Conservation (phyloP, 148 eudicot species). For the Suaeda aralocaspica region DNA sequence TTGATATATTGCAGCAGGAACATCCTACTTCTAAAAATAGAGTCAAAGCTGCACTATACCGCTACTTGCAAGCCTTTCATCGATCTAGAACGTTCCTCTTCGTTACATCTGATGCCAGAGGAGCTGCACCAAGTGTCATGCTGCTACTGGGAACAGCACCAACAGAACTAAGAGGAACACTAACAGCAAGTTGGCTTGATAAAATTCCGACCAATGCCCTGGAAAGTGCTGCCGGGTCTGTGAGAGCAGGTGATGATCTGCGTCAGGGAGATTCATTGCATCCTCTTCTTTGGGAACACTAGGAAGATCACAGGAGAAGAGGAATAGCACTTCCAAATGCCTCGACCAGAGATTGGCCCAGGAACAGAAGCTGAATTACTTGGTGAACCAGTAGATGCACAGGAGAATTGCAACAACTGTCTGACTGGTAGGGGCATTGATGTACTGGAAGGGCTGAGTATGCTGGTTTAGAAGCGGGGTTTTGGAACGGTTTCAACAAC, state of each 20-base stretch:
- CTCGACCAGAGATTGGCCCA: conserved; percentile 35
- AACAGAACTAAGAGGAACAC: conserved; percentile 47
- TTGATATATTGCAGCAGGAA: conserved; percentile 39
- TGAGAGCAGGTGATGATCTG: conserved; percentile 62
- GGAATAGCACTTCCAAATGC: conserved; percentile 38
- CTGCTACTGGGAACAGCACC: conserved; percentile 49
- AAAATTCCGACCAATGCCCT: conserved; percentile 59
- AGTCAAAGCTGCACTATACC: conserved; percentile 49
- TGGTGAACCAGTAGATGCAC: conserved; percentile 31
- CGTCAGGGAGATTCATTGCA: conserved; percentile 46
- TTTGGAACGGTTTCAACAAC: conserved; percentile 51
- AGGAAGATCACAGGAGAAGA: conserved; percentile 49
- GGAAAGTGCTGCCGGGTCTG: conserved; percentile 46
- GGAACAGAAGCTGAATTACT: conserved; percentile 41
- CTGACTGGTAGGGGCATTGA: conserved; percentile 45
- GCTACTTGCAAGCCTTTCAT: conserved; percentile 70
- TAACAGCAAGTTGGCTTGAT: conserved; percentile 49
- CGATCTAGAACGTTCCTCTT: conserved; percentile 72
- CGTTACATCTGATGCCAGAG: conserved; percentile 60
- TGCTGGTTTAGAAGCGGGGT: conserved; percentile 74
- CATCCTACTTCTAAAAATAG: conserved; percentile 41
- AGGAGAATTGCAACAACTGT: conserved; percentile 31
- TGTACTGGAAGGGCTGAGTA: conserved; percentile 51
- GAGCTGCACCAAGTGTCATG: conserved; percentile 45
- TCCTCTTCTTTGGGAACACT: conserved; percentile 71